phyloP scores from a whole-genome alignment of 345 rosid genomes.

The Populus nigra region DNA sequence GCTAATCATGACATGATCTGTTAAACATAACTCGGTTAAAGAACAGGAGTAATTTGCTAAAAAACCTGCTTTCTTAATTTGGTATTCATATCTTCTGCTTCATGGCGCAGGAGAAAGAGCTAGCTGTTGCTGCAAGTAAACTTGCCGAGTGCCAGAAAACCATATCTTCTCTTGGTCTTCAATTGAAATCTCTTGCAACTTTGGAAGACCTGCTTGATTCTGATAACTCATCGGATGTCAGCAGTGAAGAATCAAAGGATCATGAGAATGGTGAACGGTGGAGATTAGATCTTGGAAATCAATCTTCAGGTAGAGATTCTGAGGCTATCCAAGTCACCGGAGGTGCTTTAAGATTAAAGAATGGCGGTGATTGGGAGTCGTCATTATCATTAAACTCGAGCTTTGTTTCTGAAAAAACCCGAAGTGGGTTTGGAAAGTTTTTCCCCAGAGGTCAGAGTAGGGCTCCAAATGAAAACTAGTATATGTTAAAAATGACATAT shows the following conservation, averaged over 20 bases:
- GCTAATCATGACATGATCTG: background rate
- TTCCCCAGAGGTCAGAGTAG: slow-evolving; percentile 23
- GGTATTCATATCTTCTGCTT: background rate
- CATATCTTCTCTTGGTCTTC: slow-evolving; percentile 62
- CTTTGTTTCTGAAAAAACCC: slow-evolving; percentile 22
- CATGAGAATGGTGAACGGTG: slow-evolving; percentile 14
- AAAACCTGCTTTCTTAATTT: background rate
- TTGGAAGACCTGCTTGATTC: slow-evolving; percentile 54
- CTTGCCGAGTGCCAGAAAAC: slow-evolving; percentile 88
- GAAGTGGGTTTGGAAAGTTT: slow-evolving; percentile 25
- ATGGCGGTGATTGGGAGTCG: slow-evolving; percentile 3
- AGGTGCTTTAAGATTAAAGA: slow-evolving; percentile 2
- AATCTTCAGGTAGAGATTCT: slow-evolving; percentile 11
- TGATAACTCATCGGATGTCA: slow-evolving; percentile 22
- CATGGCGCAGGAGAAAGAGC: slow-evolving; percentile 59
- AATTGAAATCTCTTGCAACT: slow-evolving; percentile 59
- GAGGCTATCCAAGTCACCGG: slow-evolving; percentile 8
- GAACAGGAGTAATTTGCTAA: background rate
- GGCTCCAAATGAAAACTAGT: slow-evolving; percentile 4
- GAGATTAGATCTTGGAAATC: slow-evolving; percentile 14
- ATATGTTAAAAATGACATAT: background rate
- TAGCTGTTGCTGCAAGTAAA: slow-evolving; percentile 61
- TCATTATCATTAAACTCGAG: background rate
- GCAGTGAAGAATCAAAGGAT: slow-evolving; percentile 15
- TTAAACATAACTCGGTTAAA: background rate